These are phyloP conservation scores for Piper longum DNA, from an alignment of 164 flowering plant genomes.

Conservation along the genomic window DNA sequence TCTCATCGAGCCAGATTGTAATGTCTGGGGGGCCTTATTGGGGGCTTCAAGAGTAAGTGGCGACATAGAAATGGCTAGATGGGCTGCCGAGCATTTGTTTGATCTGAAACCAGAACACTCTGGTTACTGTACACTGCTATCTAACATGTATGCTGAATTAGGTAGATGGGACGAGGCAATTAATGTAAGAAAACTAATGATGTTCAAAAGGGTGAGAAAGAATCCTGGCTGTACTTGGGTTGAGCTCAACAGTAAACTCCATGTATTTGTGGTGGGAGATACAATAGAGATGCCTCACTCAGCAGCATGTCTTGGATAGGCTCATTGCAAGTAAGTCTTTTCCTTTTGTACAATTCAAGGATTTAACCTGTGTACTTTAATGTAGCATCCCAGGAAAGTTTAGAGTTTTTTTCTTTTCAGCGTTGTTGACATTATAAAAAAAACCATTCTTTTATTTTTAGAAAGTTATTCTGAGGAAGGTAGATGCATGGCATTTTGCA, in stretches of 20 bases:
- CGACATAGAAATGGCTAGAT: slow-evolving; percentile 24
- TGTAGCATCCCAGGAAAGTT: too few species aligned
- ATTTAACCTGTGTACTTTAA: too few species aligned
- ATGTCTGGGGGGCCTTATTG: slow-evolving; percentile 40
- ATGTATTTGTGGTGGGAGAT: slow-evolving; percentile 7
- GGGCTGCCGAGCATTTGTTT: slow-evolving; percentile 15
- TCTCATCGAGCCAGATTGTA: slow-evolving; percentile 23
- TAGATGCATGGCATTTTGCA: too few species aligned
- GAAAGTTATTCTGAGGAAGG: too few species aligned
- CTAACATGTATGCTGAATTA: slow-evolving; percentile 12
- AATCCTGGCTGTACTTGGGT: slow-evolving; percentile 29
- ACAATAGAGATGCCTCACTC: neutral
- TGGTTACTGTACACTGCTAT: slow-evolving; percentile 9
- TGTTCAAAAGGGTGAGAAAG: slow-evolving; percentile 26
- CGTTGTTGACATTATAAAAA: too few species aligned
- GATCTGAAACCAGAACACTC: slow-evolving; percentile 11
- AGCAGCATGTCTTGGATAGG: too few species aligned
- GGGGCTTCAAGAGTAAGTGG: slow-evolving; percentile 34
- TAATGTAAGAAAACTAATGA: slow-evolving; percentile 27
- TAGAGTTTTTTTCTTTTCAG: too few species aligned
- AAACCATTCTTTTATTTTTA: too few species aligned
- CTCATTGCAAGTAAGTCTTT: too few species aligned
- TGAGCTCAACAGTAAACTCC: slow-evolving; percentile 1
- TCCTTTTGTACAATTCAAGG: too few species aligned
- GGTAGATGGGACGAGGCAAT: slow-evolving; percentile 23